phyloP scores from a whole-genome alignment of 2,329 filamentous ascomycete species.

The Lecanicillium sp. region DNA sequence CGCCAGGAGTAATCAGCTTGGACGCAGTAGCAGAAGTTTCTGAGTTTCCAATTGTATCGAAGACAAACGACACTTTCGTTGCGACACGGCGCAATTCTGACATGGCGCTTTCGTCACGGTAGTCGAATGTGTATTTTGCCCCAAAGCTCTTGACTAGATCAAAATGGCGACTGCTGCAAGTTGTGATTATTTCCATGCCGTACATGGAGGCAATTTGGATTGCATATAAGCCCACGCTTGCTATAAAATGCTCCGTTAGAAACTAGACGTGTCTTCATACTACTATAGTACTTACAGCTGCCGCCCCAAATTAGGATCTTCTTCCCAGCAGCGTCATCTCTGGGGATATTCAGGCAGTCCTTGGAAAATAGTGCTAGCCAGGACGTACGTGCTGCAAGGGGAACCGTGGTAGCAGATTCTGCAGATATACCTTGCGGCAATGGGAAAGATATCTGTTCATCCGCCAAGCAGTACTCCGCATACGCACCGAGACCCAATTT shows the following conservation, averaged over 20 bases:
- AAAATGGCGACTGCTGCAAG: constrained; percentile 24
- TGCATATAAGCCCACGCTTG: constrained; percentile 28
- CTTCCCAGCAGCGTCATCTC: constrained; percentile 2
- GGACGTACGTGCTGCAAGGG: constrained; percentile 29
- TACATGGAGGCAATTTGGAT: constrained; percentile 24
- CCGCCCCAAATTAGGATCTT: constrained; percentile 35
- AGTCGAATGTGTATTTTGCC: constrained; percentile 29
- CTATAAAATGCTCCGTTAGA: constrained; percentile 12
- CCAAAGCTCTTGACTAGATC: constrained; percentile 23
- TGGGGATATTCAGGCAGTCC: constrained; percentile 25
- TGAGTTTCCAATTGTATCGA: constrained; percentile 34
- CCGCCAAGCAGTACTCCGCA: constrained; percentile 29
- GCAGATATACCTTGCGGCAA: constrained; percentile 21
- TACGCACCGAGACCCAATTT: constrained; percentile 27
- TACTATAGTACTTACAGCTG: constrained; percentile 31
- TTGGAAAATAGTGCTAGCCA: constrained; percentile 31
- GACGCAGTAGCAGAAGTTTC: constrained; percentile 26
- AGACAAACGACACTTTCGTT: constrained; percentile 26
- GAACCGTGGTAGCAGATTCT: constrained; percentile 28
- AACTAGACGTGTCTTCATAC: neutral
- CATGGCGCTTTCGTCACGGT: constrained; percentile 27
- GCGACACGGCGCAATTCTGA: constrained; percentile 23
- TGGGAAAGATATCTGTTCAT: constrained; percentile 31
- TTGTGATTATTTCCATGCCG: constrained; percentile 26
- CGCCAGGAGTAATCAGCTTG: constrained; percentile 16